Base-by-base conservation (phyloP, 495 filamentous ascomycete species). In the Aspergillus saccharolyticus region DNA sequence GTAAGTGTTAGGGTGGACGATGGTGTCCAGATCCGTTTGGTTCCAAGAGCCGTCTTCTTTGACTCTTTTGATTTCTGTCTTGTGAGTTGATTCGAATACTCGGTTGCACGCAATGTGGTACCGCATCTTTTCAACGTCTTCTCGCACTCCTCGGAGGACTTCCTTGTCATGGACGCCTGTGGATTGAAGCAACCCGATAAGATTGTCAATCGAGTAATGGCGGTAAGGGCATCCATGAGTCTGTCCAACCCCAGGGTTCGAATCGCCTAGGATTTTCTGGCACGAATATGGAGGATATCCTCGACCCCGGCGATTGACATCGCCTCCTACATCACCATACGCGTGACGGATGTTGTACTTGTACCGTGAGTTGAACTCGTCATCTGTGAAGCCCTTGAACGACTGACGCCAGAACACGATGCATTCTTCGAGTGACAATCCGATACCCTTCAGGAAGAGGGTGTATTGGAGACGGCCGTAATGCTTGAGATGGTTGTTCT, bases 41-140 rank as follows among this genome's bases (percentile, higher is more conserved):
- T 82, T 82, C 89, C 90, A 91, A 30, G 84, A 75, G 8, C 85
- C 84, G 39, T 85, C 80, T 33, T 97, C 93, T 73, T 90, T 94
- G 53, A 91, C 93, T 66, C 84, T 85, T 73, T 89, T 91, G 55
- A 99, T 83, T 67, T 97, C 90, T n/a, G 73, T 78, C 70, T 87
- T 90, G 72, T 97, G 92, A 17, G 84, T 70, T 63, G 84, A 84
- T 63, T 99, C 95, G 70, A 97, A 99, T 9, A 99, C 94, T 15
- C 91, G 78, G 72, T 97, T 99, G 73, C 95, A 99, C 44, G 94
- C 95, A 67, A 97, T 89, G 69, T 99, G 95, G 62, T 85, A 99
- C 61, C 93, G 85, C 65, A 87, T 86, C 66, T 85, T 90, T 49
- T 88, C 89, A 63, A 93, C 88, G 67, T 99, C 95, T 68, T 96